Evolutionary conservation across 2,329 filamentous ascomycete species (phyloP), one percentile per base, ranked within the genome.

Genomic region (Daldinia sp.): DNA sequence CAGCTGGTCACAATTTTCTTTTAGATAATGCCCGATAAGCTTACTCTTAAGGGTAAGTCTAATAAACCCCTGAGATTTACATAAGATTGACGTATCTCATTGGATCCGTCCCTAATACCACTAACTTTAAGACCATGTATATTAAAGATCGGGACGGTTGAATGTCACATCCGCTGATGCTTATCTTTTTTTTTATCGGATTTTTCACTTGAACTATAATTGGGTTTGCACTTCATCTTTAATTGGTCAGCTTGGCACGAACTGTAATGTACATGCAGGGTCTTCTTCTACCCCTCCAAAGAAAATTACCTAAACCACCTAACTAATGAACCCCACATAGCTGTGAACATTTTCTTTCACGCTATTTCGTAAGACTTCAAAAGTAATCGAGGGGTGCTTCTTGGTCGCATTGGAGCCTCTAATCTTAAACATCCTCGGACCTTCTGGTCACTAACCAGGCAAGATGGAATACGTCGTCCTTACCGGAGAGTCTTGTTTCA

Each of bases 401-500:
- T 48, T 15, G 26, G 26, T 39, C 60, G 41, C 39, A 20, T 53
- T 42, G 53, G 57, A 61, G 57, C 56, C 39, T 62, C 37, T 23
- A 37, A 50, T 42, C 33, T 54, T 44, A 26, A 44, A 42, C 63
- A 35, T 51, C 28, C 6, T 26, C 20, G 2, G 63, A 46, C 65
- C 51, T 56, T 59, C 37, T 33, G 55, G 62, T 65, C 55, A 39
- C 33, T 35, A 41, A 41, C 18, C 46, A 26, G 55, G 63, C 67
- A 68, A 53, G 30, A 77, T 77, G 75, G 72, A 73, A 54, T 75
- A 74, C 56, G 66, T 76, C 48, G 65, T 73, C 39, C 74, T 81
- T 46, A 69, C 77, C 20, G 79, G 80, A 63, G 78, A 78, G 60
- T 77, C 85, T 37, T 88, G 88, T 79, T 88, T 86, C 79, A 82